Evolutionary conservation across 2,329 filamentous ascomycete species (phyloP).

Genomic region (Tolypocladium nubicola): DNA sequence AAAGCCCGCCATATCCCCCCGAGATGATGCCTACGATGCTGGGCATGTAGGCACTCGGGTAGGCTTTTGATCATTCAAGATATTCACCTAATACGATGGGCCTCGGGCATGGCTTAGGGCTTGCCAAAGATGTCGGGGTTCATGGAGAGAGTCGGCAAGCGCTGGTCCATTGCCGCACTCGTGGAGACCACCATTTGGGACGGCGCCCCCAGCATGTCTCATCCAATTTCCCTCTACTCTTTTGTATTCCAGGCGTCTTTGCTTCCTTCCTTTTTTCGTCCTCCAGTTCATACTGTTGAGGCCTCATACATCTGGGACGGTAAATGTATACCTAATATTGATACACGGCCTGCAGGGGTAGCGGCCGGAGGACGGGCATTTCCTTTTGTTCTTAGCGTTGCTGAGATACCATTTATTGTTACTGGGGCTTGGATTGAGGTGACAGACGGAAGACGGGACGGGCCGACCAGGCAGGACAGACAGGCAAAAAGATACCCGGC

Average conservation of each 20-base stretch:
- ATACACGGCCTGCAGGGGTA: not conserved
- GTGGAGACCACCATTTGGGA: no score
- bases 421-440: not conserved
- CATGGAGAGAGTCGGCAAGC: not conserved
- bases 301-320: not conserved
- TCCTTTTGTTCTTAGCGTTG: not conserved
- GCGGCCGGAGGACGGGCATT: not conserved
- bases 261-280: not conserved
- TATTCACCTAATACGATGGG: not conserved
- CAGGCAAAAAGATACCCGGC: not conserved
- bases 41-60: conserved; percentile 10
- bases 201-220: not conserved
- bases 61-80: not conserved
- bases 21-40: conserved; percentile 14
- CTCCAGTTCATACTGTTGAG: not conserved
- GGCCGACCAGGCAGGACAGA: not conserved
- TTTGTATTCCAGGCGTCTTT: not conserved
- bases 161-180: not conserved
- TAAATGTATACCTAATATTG: not conserved
- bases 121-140: not conserved
- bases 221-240: not conserved
- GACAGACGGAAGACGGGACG: not conserved
- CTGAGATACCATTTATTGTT: conserved; percentile 1
- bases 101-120: not conserved
- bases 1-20: conserved; percentile 10